Conservation (phyloP, 768 basidiomycete species). For the Mycena crocata region DNA sequence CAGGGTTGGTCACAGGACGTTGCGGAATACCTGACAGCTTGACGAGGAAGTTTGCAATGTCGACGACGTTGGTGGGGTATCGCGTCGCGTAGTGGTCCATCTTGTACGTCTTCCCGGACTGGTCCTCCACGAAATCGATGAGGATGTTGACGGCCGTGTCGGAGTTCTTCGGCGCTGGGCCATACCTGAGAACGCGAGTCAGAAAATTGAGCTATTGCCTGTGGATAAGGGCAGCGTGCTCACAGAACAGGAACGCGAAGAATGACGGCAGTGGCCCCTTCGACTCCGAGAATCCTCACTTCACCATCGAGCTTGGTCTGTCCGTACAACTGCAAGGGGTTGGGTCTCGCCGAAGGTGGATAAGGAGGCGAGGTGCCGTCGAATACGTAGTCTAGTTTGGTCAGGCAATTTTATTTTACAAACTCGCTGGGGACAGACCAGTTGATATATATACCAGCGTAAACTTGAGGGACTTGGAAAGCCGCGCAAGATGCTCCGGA, state of each 20-base stretch:
- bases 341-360: conserved; percentile 73
- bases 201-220: conserved; percentile 5
- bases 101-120: conserved; percentile 87
- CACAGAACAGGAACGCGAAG: conserved; percentile 92
- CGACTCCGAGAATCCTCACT: conserved; percentile 71
- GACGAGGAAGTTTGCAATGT: conserved; percentile 87
- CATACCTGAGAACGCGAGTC: conserved; percentile 69
- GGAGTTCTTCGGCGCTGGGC: conserved; percentile 83
- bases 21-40: conserved; percentile 71
- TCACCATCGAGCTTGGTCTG: conserved; percentile 91
- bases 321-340: conserved; percentile 92
- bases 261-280: conserved; percentile 71
- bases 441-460: conserved; percentile 94
- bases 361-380: conserved; percentile 95
- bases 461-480: conserved; percentile 72
- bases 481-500: conserved; percentile 74
- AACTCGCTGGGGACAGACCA: conserved; percentile 52
- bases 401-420: conserved; percentile 4
- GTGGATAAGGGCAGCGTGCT: conserved; percentile 42
- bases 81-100: conserved; percentile 97
- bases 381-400: conserved; percentile 89
- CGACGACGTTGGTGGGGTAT: conserved; percentile 91
- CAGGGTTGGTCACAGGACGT: background rate
- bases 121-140: conserved; percentile 87
- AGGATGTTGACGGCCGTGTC: conserved; percentile 93